Base-by-base conservation (phyloP, 345 rosid genomes). In the Arabis alpina region DNA sequence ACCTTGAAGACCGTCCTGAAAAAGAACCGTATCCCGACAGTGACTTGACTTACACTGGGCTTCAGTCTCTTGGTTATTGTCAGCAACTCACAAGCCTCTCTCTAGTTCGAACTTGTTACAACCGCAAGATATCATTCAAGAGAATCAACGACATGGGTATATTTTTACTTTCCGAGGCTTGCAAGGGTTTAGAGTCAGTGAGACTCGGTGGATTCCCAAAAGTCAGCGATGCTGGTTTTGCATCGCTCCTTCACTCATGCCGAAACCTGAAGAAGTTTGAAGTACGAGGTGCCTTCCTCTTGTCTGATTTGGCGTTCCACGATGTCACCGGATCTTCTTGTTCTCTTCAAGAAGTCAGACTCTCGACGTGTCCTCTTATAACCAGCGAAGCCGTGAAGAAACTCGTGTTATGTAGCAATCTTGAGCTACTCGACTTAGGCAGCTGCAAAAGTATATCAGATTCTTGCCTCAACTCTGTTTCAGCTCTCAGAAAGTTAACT, bases 221-320 rank as follows among this genome's bases (percentile, higher is more conserved):
- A 70, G 91, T 88, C 63, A 88, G 86, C 45, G 95, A 86, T 66
- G 92, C 95, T 60, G 91, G 95, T 54, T 86, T 82, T 42, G 80
- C 95, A 9, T 81, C 88, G 14, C 74, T 89, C 61, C 82, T 88
- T 4, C 86, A 84, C 36, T 83, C 87, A 16, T 86, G 87, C 59
- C 78, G 69, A 71, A 79, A 73, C 66, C 57, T 89, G 54, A 83
- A 81, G 75, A 85, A 69, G 43, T 82, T 85, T 81, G 90, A 85
- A 80, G 81, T 83, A 39, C 82, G 84, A 19, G 84, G 82, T 68
- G 86, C 88, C 15, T 70, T 71, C 50, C 55, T 75, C 19, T 67
- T 89, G 76, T 89, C 95, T 54, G 92, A 85, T 67, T 79, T 89
- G 75, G 84, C 92, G 30, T 86, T 89, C 54, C 87, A 85, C 77